Evolutionary conservation across 164 flowering plant species (phyloP).

Genomic region (Annona cherimola): DNA sequence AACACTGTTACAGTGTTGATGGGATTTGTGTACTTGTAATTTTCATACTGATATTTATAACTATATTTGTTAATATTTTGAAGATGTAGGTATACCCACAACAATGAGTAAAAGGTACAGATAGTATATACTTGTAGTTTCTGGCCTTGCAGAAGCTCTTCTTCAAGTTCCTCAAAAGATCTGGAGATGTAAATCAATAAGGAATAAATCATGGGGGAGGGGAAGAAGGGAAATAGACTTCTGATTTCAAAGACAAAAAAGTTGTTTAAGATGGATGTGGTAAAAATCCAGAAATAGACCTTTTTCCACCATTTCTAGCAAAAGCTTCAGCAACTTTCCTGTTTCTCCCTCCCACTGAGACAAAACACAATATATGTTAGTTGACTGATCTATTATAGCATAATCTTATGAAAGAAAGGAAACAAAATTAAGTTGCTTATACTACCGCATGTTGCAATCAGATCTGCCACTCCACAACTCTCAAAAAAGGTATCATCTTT

Average conservation of each 20-base stretch:
- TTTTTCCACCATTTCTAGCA: slow-evolving; percentile 79
- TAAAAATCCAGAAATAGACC: slow-evolving; percentile 29
- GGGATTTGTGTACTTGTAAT: too few species aligned
- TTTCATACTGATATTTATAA: too few species aligned
- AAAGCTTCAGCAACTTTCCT: slow-evolving; percentile 95
- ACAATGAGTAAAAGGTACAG: not conserved
- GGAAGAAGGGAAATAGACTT: not conserved
- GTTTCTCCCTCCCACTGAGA: slow-evolving; percentile 96
- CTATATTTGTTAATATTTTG: too few species aligned
- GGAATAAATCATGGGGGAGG: not conserved
- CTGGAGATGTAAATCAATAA: slow-evolving; percentile 27
- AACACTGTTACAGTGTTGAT: too few species aligned
- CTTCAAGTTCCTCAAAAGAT: slow-evolving; percentile 94
- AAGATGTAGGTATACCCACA: too few species aligned
- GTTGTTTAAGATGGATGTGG: not conserved
- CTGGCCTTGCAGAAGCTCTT: slow-evolving; percentile 91
- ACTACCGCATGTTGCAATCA: slow-evolving; percentile 89
- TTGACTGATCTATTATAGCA: not conserved
- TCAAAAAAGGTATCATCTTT: slow-evolving; percentile 87
- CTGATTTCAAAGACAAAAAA: not conserved
- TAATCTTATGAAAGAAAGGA: not conserved
- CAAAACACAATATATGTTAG: not conserved
- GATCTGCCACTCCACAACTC: slow-evolving; percentile 98
- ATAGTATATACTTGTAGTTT: slow-evolving; percentile 66
- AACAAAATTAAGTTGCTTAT: slow-evolving; percentile 18